A percentile compares a stretch with the other conserved stretches of the same genome.
These are phyloP conservation scores for Metarhizium guizhouense DNA, from an alignment of 2,329 filamentous ascomycete genomes.

Conservation along the genomic window DNA sequence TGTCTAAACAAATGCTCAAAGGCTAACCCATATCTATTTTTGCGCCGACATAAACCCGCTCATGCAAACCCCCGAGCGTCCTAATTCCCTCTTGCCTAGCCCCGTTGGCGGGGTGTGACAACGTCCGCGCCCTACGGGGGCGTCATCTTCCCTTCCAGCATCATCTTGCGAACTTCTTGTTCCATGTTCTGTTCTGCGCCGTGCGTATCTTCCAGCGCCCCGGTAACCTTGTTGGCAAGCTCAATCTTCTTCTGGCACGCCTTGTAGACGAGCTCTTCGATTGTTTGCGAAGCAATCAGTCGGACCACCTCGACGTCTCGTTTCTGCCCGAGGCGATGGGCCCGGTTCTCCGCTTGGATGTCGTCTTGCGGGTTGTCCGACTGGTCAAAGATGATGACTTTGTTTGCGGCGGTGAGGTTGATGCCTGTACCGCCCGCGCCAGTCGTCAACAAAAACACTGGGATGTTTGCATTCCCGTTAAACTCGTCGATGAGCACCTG, in stretches of 20 bases:
- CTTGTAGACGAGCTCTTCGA: slow-evolving; percentile 89
- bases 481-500: slow-evolving; percentile 87
- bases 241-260: slow-evolving; percentile 89
- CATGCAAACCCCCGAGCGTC: not conserved
- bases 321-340: slow-evolving; percentile 88
- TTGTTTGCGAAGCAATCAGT: slow-evolving; percentile 69
- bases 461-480: slow-evolving; percentile 64
- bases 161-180: slow-evolving; percentile 35
- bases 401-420: slow-evolving; percentile 91
- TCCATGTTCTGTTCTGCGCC: slow-evolving; percentile 29
- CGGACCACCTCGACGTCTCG: slow-evolving; percentile 84
- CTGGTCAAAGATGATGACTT: slow-evolving; percentile 94
- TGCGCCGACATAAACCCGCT: too few species aligned
- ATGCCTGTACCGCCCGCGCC: slow-evolving; percentile 95
- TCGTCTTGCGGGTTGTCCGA: slow-evolving; percentile 98
- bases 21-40: too few species aligned
- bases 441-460: slow-evolving; percentile 87
- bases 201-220: slow-evolving; percentile 23
- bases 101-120: not conserved
- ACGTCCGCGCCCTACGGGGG: slow-evolving; percentile 22
- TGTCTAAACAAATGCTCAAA: too few species aligned
- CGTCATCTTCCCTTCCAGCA: slow-evolving; percentile 28
- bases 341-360: slow-evolving; percentile 94
- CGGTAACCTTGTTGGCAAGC: slow-evolving; percentile 58
- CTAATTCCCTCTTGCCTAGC: not conserved